Percentiles rank a stretch among this genome's conserved stretches.
These are phyloP conservation scores for Nemania diffusa DNA, from an alignment of 2,329 filamentous ascomycete genomes.

Conservation along the genomic window DNA sequence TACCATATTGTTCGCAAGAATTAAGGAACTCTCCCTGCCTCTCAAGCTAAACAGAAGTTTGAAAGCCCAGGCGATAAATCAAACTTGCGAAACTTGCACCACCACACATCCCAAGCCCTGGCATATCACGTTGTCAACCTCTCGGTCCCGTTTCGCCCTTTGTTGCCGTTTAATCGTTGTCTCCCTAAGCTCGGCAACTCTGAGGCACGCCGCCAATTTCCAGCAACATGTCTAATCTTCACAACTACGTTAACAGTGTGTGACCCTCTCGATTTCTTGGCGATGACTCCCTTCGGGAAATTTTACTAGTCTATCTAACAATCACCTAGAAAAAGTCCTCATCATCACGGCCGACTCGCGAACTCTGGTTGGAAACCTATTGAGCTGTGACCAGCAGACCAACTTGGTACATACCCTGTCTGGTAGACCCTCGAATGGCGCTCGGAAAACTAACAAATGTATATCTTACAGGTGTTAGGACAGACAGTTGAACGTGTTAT, in stretches of 20 bases:
- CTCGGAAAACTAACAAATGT: conserved; percentile 9
- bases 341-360: conserved; percentile 93
- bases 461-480: conserved; percentile 72
- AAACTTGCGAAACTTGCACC: background rate
- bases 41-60: background rate
- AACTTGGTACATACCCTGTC: conserved; percentile 69
- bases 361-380: conserved; percentile 82
- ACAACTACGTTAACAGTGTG: conserved; percentile 49
- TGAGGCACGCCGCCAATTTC: background rate
- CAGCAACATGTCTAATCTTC: conserved; percentile 49
- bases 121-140: background rate
- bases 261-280: conserved; percentile 18
- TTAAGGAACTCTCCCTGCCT: background rate
- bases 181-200: background rate
- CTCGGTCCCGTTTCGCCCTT: background rate
- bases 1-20: conserved; percentile 1
- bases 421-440: background rate
- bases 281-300: background rate
- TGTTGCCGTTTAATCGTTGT: background rate
- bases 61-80: background rate
- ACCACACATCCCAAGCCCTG: background rate
- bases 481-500: conserved; percentile 91
- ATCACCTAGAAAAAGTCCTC: conserved; percentile 80
- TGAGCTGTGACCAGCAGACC: conserved; percentile 89
- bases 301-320: conserved; percentile 45